Conservation (phyloP, 129 eudicot species). For the Saussurea involucrata region DNA sequence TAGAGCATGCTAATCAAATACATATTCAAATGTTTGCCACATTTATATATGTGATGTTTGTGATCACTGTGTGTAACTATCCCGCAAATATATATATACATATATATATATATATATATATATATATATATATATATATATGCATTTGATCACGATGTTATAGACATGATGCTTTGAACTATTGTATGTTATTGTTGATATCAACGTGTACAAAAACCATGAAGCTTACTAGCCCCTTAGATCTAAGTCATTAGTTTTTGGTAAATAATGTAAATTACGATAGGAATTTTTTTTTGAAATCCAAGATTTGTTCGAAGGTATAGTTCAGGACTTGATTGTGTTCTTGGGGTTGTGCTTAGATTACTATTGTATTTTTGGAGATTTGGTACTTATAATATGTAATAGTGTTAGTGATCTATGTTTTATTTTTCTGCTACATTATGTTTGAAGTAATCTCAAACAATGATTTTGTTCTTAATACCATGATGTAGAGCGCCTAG, state of each 20-base stretch:
- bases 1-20: background rate
- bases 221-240: background rate
- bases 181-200: too few relatives aligned
- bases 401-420: background rate
- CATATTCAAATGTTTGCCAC: too few relatives aligned
- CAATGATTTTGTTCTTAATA: too few relatives aligned
- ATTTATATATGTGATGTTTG: too few relatives aligned
- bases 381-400: background rate
- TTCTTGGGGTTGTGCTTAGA: background rate
- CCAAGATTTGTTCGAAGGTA: background rate
- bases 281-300: too few relatives aligned
- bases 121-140: too few relatives aligned
- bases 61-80: background rate
- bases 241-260: background rate
- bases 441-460: background rate
- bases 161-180: background rate
- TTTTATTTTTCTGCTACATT: background rate
- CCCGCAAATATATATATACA: too few relatives aligned
- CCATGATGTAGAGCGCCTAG: too few relatives aligned
- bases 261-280: background rate
- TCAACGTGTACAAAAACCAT: background rate
- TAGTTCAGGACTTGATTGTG: background rate
- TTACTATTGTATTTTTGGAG: background rate
- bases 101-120: too few relatives aligned
- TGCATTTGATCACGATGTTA: background rate